Conservation (phyloP, 306 rosid genomes). For the Purshia tridentata region DNA sequence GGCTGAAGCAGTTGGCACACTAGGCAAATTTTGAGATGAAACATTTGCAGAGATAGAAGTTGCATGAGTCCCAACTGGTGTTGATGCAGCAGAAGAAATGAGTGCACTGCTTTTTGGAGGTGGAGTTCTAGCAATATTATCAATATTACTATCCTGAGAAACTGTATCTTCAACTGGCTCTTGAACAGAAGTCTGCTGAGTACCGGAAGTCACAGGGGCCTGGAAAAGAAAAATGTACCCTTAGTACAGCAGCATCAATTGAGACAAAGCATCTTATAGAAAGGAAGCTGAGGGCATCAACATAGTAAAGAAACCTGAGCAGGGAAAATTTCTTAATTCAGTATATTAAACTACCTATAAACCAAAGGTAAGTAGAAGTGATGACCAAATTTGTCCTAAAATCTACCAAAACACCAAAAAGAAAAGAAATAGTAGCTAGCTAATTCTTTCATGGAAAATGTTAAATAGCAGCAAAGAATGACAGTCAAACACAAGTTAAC, state of each 20-base stretch:
- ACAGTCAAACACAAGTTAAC: background rate
- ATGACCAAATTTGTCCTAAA: background rate
- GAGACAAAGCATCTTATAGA: slow-evolving; percentile 8
- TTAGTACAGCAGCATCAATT: slow-evolving; percentile 9
- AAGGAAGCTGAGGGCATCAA: background rate
- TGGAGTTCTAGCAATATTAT: slow-evolving; percentile 69
- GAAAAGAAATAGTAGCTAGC: background rate
- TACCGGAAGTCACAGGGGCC: slow-evolving; percentile 34
- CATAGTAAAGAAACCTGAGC: background rate
- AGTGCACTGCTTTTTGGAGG: slow-evolving; percentile 64
- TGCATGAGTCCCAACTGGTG: slow-evolving; percentile 61
- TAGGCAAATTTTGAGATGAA: slow-evolving; percentile 49
- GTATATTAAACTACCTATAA: background rate
- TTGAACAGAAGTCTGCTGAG: slow-evolving; percentile 49
- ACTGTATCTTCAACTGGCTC: slow-evolving; percentile 84
- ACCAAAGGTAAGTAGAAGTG: background rate
- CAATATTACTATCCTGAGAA: slow-evolving; percentile 71
- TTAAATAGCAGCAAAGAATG: background rate
- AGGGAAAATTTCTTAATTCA: background rate
- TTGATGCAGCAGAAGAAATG: slow-evolving; percentile 54
- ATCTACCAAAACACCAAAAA: background rate
- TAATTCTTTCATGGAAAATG: background rate
- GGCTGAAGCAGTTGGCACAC: slow-evolving; percentile 47
- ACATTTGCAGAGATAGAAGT: slow-evolving; percentile 51
- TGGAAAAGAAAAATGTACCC: slow-evolving; percentile 26